These are phyloP conservation scores for Coniochaeta sp. DNA, from an alignment of 2,329 filamentous ascomycete species.

Conservation along the genomic window DNA sequence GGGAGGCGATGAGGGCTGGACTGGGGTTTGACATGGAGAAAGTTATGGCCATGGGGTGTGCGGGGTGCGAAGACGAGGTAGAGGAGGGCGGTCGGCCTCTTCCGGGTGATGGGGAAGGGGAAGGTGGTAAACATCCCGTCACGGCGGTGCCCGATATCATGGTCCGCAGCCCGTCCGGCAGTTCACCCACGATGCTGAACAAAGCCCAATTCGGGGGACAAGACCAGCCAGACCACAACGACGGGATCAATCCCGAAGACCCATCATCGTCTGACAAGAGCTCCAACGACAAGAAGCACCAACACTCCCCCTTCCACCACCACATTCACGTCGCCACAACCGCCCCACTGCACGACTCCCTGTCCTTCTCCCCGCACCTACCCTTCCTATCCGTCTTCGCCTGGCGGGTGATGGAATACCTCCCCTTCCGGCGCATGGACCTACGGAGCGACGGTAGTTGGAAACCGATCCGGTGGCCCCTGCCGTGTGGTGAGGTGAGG, in stretches of 20 bases:
- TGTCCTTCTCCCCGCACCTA: constrained; percentile 57
- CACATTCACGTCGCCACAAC: constrained; percentile 51
- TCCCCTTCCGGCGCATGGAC: constrained; percentile 78
- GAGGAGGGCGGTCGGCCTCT: not conserved
- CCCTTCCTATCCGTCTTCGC: constrained; percentile 46
- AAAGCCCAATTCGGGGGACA: constrained; percentile 6
- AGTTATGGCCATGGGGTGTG: constrained; percentile 59
- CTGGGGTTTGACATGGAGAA: constrained; percentile 64
- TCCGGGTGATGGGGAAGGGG: not conserved
- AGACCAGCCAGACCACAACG: constrained; percentile 21
- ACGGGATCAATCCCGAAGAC: constrained; percentile 36
- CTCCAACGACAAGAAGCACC: too few relatives aligned
- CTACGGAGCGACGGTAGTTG: constrained; percentile 65
- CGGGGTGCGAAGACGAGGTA: constrained; percentile 32
- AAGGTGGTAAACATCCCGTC: not conserved
- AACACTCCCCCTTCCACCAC: constrained; percentile 37
- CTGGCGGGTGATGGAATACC: constrained; percentile 76
- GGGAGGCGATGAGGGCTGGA: constrained; percentile 53
- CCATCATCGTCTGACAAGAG: not conserved
- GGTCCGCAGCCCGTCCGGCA: constrained; percentile 14
- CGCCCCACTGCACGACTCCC: constrained; percentile 61
- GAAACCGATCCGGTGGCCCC: constrained; percentile 74
- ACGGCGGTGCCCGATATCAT: constrained; percentile 16
- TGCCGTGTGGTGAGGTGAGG: constrained; percentile 69
- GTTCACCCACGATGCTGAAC: constrained; percentile 13